Base-by-base conservation (phyloP, 768 basidiomycete genomes). In the Lactarius pseudohatsudake region DNA sequence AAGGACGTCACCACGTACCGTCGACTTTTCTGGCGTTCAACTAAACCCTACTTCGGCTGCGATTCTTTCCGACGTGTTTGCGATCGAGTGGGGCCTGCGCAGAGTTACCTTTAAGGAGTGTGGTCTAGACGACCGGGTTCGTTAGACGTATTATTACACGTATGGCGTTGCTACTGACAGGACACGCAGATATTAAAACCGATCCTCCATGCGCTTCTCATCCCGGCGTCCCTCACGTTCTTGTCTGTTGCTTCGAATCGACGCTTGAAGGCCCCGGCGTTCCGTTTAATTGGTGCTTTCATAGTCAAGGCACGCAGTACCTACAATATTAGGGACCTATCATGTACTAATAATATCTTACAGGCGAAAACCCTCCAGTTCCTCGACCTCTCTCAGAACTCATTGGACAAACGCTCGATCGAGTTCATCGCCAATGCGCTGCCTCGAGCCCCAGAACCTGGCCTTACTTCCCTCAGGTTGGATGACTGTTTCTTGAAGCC, bases 71-170 rank as follows among this genome's bases (percentile, higher is more conserved):
- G 96, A 98, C 76, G 86, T 97, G 16, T 87, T 98, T 69, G 86
- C 87, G 9, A 89, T 97, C 64, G 94, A 98, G 76, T 98, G 95
- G 91, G 96, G 95, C 0, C 79, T 97, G 22, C 81, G 90, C 32
- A 96, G 94, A 72, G 79, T 96, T 26, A 87, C 90, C 0, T 83
- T 97, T 62, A 86, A 92, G 50, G 90, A 91, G 74, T 98, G 95
- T 72, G 87, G 95, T 70, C 76, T 98, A 26, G 93, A 95, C 69
- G 91, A 94, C 60, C 81, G 83, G 65, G 94, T 94, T 72, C 64
- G 85, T 77, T 6, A 64, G 26, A 41, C 13, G 26, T 32, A 7
- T 15, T 41, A 5, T 40, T 22, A 34, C 30, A 38, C 47, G 47
- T 50, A 28, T 38, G 3, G 30, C 11, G 40, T 9, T 61, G 56